Base-by-base conservation (phyloP, 2,329 filamentous ascomycete genomes). In the Xylariaceae sp. region DNA sequence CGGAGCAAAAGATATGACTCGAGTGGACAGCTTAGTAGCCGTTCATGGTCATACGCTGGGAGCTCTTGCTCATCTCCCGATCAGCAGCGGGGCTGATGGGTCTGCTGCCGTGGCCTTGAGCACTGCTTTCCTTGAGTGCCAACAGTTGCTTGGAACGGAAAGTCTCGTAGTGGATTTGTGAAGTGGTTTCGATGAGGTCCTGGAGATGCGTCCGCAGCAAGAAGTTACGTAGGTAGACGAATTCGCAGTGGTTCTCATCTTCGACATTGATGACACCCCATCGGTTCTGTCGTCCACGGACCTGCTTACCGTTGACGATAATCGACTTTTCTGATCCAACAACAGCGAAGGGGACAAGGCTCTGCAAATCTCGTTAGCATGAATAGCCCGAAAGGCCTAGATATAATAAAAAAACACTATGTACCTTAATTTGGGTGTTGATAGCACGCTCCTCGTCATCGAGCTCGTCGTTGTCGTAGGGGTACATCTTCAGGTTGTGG, bases 401-500 rank as follows among this genome's bases (percentile, higher is more conserved):
- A 51, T 3, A 5, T 11, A 3, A 13, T 30, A 30, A 9, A 42
- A 10, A 10, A 23, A 49, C 1, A 15, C 11, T 2, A 45, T 78
- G 62, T 78, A 95, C 92, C 89, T 97, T 97, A 80, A 99, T 99
- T 74, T 96, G 90, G 61, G 86, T 87, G 80, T 97, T 97, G 78
- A 96, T 82, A 63, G 88, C 87, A 70, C 91, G 88, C 81, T 99
- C 94, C 82, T 99, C 94, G 66, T 94, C 89, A 73, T 99, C 94
- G 70, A 97, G 88, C 82, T 99, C 94, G 71, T 99, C 94, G 74
- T 97, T 97, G 77, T 99, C 94, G 77, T 99, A 99, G 62, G 94
- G 94, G 83, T 96, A 99, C 94, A 99, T 99, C 84, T 96, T 93
- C 73, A 99, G 86, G 83, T 97, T 97, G 86, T 99, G 94, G 88